Evolutionary conservation across 306 rosid genomes (phyloP).

Genomic region (Styphnolobium japonicum): DNA sequence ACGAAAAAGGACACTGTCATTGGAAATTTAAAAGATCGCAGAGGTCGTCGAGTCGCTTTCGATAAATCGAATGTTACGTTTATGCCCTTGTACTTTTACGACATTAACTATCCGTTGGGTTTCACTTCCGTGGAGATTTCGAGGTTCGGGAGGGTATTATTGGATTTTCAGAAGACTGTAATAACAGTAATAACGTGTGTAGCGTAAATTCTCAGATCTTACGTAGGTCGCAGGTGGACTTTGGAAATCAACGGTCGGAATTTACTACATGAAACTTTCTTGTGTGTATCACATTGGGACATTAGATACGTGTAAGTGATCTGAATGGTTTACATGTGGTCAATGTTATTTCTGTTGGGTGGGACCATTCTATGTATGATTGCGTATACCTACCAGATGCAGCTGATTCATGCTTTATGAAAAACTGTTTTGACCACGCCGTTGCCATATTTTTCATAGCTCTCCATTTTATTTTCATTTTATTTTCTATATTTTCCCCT

Average conservation of each 20-base stretch:
- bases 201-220: neutral
- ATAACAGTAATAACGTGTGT: too few relatives aligned
- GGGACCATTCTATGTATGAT: neutral
- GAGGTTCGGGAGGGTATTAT: neutral
- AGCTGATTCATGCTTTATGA: neutral
- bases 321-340: neutral
- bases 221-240: neutral
- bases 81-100: neutral
- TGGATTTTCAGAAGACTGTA: neutral
- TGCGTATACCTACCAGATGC: neutral
- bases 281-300: neutral
- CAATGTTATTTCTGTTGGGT: neutral
- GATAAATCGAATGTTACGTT: neutral
- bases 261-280: neutral
- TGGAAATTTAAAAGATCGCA: constrained; percentile 27
- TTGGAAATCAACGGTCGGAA: neutral
- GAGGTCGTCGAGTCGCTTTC: constrained; percentile 10
- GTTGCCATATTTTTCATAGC: neutral
- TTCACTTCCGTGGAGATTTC: neutral
- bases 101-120: neutral
- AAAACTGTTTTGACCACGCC: neutral
- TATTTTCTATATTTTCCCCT: too few relatives aligned
- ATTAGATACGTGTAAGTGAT: neutral
- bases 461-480: too few relatives aligned
- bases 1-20: constrained; percentile 34